Conservation (phyloP, 1,284 basidiomycete species). For the Gomphus bonarii region DNA sequence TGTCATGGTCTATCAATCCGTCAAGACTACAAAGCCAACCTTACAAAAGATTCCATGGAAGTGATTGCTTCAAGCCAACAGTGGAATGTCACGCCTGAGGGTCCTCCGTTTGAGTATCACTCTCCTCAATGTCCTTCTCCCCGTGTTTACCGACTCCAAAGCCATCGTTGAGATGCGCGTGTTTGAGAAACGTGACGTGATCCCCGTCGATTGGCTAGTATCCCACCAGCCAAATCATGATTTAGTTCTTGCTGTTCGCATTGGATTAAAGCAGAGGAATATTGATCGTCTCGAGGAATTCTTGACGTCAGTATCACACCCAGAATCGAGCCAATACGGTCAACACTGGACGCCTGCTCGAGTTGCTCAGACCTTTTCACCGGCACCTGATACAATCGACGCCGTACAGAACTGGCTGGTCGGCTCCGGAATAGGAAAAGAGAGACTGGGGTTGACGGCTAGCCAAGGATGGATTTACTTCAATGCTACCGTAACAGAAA, state of each 20-base stretch:
- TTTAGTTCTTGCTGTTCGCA: conserved; percentile 29
- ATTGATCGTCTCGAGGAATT: conserved; percentile 26
- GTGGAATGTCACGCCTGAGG: not conserved
- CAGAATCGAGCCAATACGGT: conserved; percentile 26
- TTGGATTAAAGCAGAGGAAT: conserved; percentile 33
- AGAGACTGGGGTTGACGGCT: conserved; percentile 24
- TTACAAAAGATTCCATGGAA: not conserved
- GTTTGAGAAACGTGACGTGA: conserved; percentile 7
- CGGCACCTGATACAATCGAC: conserved; percentile 29
- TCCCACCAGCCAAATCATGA: conserved; percentile 14
- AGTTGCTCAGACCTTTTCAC: conserved; percentile 32
- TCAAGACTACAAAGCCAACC: not conserved
- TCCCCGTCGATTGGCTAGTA: conserved; percentile 1
- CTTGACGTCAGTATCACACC: conserved; percentile 27
- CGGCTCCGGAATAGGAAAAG: conserved; percentile 23
- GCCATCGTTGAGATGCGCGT: not conserved
- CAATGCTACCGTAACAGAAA: conserved; percentile 33
- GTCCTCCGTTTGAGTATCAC: no score
- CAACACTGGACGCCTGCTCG: conserved; percentile 26
- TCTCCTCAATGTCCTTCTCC: not conserved
- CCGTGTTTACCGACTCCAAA: not conserved
- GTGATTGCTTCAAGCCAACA: not conserved
- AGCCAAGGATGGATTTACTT: conserved; percentile 34
- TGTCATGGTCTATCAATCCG: not conserved
- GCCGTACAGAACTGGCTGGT: conserved; percentile 34